Evolutionary conservation across 805 yeast species (phyloP).

Genomic region (Blastobotrys muscicola): DNA sequence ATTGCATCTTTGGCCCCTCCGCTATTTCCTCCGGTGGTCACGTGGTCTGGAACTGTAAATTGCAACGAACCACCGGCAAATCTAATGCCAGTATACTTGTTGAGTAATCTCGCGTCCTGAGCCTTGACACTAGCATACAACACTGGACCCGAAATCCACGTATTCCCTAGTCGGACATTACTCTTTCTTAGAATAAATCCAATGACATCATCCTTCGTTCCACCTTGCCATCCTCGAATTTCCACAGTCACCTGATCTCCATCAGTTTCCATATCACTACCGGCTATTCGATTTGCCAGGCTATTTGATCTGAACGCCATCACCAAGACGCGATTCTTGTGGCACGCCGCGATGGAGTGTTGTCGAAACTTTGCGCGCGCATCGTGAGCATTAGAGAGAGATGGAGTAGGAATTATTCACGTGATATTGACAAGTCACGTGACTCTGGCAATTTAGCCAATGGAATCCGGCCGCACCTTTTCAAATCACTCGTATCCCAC

Average conservation of each 20-base stretch:
- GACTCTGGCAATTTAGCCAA: no score
- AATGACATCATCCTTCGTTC: conserved; percentile 56
- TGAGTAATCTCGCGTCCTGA: conserved; percentile 49
- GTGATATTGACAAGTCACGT: no score
- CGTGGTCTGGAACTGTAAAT: conserved; percentile 32
- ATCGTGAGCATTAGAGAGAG: no score
- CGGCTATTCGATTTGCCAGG: neutral
- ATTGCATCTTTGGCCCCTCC: conserved; percentile 36
- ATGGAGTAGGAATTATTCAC: no score
- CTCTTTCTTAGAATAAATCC: conserved; percentile 63
- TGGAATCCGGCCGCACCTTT: no score
- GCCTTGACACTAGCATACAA: conserved; percentile 51
- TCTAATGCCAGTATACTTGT: conserved; percentile 61
- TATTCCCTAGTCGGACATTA: conserved; percentile 43
- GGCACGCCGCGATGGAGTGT: no score
- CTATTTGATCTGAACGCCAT: neutral
- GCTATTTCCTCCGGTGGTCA: conserved; percentile 7
- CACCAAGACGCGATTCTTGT: no score
- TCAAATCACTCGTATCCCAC: no score
- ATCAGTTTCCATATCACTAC: neutral
- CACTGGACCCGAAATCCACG: conserved; percentile 45
- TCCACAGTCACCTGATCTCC: conserved; percentile 39
- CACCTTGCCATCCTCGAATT: conserved; percentile 76
- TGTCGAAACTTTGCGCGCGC: no score
- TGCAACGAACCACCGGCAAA: conserved; percentile 68